A percentile compares a stretch with the other conserved stretches of the same genome.
These are phyloP conservation scores for Scutellaria baicalensis DNA, from an alignment of 257 asterid species.

Conservation along the genomic window DNA sequence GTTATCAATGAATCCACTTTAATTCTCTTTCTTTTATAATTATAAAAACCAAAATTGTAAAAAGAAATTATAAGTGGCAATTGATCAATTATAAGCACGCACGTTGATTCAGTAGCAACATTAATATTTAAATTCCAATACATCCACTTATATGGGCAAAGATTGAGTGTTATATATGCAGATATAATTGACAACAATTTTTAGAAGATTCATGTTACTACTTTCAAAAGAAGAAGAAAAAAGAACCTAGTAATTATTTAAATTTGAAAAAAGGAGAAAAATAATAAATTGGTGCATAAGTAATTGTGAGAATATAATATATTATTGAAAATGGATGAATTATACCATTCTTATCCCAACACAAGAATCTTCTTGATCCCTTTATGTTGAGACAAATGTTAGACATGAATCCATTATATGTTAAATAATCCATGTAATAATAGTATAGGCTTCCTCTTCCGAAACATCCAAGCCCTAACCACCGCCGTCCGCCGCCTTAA, in stretches of 20 bases:
- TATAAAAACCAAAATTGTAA: too few relatives aligned
- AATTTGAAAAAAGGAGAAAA: neutral
- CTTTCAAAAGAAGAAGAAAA: neutral
- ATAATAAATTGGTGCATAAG: neutral
- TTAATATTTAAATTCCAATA: neutral
- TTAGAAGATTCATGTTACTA: conserved; percentile 12
- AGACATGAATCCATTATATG: conserved; percentile 11
- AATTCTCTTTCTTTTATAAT: too few relatives aligned
- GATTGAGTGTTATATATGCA: neutral
- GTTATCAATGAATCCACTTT: too few relatives aligned
- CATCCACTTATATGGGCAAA: neutral
- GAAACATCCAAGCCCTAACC: conserved; percentile 26
- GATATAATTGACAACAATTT: neutral
- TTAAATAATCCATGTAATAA: neutral
- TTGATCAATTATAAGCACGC: neutral
- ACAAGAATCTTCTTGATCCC: conserved; percentile 10
- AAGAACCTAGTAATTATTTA: neutral
- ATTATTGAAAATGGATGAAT: neutral
- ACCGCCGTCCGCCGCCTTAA: conserved; percentile 22
- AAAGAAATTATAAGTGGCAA: too few relatives aligned
- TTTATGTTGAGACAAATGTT: conserved; percentile 20
- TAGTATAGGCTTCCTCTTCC: conserved; percentile 15
- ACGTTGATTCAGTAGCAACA: neutral
- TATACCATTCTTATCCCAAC: conserved; percentile 14
- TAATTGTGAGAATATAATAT: neutral